Evolutionary conservation across 352 stramenopile species (phyloP).

Genomic region (Peronospora destructor): DNA sequence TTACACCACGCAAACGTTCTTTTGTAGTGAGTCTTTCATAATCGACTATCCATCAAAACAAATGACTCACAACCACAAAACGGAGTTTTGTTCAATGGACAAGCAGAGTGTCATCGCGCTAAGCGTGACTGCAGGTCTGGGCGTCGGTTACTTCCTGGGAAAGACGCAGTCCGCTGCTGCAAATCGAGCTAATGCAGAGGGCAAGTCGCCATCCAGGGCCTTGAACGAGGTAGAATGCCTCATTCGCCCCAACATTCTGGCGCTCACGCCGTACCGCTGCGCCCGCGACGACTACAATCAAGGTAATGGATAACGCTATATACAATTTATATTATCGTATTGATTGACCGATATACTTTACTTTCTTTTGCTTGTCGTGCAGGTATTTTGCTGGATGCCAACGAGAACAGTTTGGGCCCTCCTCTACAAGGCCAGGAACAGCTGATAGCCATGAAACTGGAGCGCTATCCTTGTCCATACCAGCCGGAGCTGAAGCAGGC

Average conservation of each 20-base stretch:
- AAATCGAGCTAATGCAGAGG: conserved; percentile 1
- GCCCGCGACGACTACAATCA: conserved; percentile 94
- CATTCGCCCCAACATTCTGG: conserved; percentile 95
- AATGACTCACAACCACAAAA: not conserved
- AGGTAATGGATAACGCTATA: conserved; percentile 26
- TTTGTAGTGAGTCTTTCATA: too few species aligned
- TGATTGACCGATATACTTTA: not conserved
- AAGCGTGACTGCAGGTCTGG: conserved; percentile 52
- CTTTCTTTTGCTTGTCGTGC: not conserved
- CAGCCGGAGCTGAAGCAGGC: conserved; percentile 89
- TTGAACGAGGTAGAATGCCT: conserved; percentile 78
- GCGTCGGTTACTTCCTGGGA: conserved; percentile 60
- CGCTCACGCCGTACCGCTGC: conserved; percentile 94
- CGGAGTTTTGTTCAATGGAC: conserved; percentile 31
- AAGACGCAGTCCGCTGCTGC: conserved; percentile 32
- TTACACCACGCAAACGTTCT: too few species aligned
- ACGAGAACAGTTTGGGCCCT: conserved; percentile 96
- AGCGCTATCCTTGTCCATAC: conserved; percentile 95
- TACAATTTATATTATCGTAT: not conserved
- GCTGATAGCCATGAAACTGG: conserved; percentile 69
- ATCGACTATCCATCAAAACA: not conserved
- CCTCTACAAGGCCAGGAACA: conserved; percentile 69
- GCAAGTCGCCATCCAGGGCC: conserved; percentile 1
- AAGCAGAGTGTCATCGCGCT: conserved; percentile 59
- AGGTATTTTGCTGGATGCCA: conserved; percentile 96